phyloP scores from a whole-genome alignment of 2,329 filamentous ascomycete genomes.

The Fusarium devonianum region DNA sequence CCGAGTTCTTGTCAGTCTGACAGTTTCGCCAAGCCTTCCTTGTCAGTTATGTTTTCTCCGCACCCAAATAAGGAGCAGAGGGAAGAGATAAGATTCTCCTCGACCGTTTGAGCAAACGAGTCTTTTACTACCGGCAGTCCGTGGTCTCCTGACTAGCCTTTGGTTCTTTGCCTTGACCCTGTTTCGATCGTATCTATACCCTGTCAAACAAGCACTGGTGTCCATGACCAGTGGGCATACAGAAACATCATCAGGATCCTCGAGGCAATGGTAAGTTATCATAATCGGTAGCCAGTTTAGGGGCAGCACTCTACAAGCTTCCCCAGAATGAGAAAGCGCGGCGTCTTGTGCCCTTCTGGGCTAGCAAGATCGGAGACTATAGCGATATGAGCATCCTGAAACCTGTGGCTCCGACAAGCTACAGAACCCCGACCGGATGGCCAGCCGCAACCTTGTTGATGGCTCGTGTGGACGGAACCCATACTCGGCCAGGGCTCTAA shows the following conservation, averaged over 20 bases:
- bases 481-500: background rate
- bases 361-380: slow-evolving; percentile 15
- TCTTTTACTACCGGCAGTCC: slow-evolving; percentile 1
- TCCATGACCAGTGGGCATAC: too few relatives aligned
- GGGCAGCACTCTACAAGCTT: background rate
- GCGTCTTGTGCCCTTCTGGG: slow-evolving; percentile 7
- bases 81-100: slow-evolving; percentile 17
- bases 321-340: background rate
- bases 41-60: background rate
- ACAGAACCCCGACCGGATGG: background rate
- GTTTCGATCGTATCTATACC: slow-evolving; percentile 3
- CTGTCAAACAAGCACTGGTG: slow-evolving; percentile 1
- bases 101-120: slow-evolving; percentile 13
- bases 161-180: background rate
- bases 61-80: background rate
- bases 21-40: background rate
- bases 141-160: slow-evolving; percentile 7
- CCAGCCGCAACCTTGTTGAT: background rate
- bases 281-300: background rate
- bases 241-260: background rate
- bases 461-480: background rate
- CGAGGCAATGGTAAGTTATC: background rate
- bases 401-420: slow-evolving; percentile 9
- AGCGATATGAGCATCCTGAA: slow-evolving; percentile 17
- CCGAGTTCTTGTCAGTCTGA: slow-evolving; percentile 16